A percentile compares a stretch with the other conserved stretches of the same genome.
These are phyloP conservation scores for Purshia tridentata DNA, from an alignment of 306 rosid genomes.

Conservation along the genomic window DNA sequence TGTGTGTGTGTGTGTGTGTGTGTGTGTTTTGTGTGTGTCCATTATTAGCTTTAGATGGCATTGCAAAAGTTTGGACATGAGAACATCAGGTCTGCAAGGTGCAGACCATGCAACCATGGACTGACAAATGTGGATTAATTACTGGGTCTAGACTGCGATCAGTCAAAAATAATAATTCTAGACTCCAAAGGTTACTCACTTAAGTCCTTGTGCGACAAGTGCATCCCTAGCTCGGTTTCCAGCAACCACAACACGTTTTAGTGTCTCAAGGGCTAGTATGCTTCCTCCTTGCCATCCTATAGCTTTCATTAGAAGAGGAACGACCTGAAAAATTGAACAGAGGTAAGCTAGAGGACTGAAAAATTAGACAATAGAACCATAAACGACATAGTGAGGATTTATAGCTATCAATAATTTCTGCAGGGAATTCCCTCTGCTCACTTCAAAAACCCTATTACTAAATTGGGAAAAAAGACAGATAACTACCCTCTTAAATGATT, in stretches of 20 bases:
- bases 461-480: not conserved
- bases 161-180: not conserved
- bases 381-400: not conserved
- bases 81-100: slow-evolving; percentile 4
- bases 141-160: no score
- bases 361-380: slow-evolving; percentile 5
- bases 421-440: not conserved
- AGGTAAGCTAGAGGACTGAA: slow-evolving; percentile 9
- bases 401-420: not conserved
- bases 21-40: not conserved
- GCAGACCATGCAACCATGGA: slow-evolving; percentile 14
- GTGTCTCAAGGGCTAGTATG: slow-evolving; percentile 95
- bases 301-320: slow-evolving; percentile 96
- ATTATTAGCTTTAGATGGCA: not conserved
- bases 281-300: slow-evolving; percentile 99
- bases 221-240: slow-evolving; percentile 99
- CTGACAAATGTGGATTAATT: not conserved
- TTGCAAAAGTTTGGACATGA: slow-evolving; percentile 22
- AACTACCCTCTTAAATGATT: not conserved
- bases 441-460: not conserved
- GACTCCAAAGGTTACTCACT: slow-evolving; percentile 53
- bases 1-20: slow-evolving; percentile 4
- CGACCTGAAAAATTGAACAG: slow-evolving; percentile 61
- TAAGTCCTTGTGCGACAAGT: slow-evolving; percentile 98
- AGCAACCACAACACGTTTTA: slow-evolving; percentile 98